These are phyloP conservation scores for Mycena vitilis DNA, from an alignment of 768 basidiomycete species.

Conservation along the genomic window DNA sequence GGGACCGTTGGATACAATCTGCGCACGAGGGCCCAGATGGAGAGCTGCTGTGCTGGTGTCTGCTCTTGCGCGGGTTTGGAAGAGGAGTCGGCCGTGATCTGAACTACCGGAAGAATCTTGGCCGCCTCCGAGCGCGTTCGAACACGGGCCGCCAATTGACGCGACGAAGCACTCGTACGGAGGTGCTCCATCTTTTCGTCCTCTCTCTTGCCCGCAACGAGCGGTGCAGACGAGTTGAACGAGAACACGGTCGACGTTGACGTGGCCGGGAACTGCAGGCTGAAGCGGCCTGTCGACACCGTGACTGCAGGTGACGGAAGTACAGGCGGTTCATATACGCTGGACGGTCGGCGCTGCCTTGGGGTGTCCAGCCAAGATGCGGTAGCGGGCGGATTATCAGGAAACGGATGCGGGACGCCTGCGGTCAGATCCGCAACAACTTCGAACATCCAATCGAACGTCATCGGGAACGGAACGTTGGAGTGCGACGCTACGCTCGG, in stretches of 20 bases:
- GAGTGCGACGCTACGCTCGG: constrained; percentile 43
- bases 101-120: constrained; percentile 41
- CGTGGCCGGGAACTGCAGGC: constrained; percentile 67
- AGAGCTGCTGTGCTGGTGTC: constrained; percentile 37
- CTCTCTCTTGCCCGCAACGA: constrained; percentile 22
- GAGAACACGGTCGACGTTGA: constrained; percentile 60
- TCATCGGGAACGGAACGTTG: constrained; percentile 50
- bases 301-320: constrained; percentile 45
- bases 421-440: constrained; percentile 71
- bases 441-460: constrained; percentile 88
- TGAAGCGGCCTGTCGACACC: constrained; percentile 54
- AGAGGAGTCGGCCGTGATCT: constrained; percentile 42
- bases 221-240: constrained; percentile 38
- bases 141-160: background rate
- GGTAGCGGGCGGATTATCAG: constrained; percentile 41
- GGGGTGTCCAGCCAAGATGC: constrained; percentile 28
- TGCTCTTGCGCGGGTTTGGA: constrained; percentile 26
- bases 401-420: constrained; percentile 27
- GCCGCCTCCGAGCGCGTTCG: constrained; percentile 39
- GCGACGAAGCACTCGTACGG: constrained; percentile 28
- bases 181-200: constrained; percentile 26
- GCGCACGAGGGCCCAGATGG: constrained; percentile 63
- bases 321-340: constrained; percentile 46
- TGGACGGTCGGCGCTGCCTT: constrained; percentile 51
- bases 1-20: constrained; percentile 81